A percentile compares a stretch with the other conserved stretches of the same genome.
These are phyloP conservation scores for Candida boidinii DNA, from an alignment of 805 yeast genomes.

Conservation along the genomic window DNA sequence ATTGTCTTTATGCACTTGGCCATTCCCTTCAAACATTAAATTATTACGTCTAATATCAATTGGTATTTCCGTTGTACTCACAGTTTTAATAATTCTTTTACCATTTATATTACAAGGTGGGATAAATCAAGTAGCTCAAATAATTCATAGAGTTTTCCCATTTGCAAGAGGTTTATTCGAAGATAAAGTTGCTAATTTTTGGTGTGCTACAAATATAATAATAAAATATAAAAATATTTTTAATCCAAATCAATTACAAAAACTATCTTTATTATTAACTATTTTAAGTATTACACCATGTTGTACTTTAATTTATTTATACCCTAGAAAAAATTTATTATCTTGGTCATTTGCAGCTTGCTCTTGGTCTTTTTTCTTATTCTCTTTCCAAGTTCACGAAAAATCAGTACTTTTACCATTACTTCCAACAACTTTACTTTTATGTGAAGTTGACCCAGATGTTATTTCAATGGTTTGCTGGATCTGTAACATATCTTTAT, in stretches of 20 bases:
- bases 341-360: conserved; percentile 76
- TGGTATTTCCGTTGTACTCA: conserved; percentile 50
- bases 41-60: conserved; percentile 52
- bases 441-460: conserved; percentile 45
- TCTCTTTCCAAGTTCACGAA: conserved; percentile 95
- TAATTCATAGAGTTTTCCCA: conserved; percentile 71
- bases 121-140: conserved; percentile 44
- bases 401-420: conserved; percentile 84
- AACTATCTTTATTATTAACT: conserved; percentile 47
- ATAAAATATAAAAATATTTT: conserved; percentile 60
- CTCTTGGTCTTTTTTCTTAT: conserved; percentile 81
- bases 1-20: conserved; percentile 41
- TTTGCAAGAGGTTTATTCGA: conserved; percentile 91
- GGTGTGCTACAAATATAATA: conserved; percentile 88
- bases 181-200: conserved; percentile 93
- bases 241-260: conserved; percentile 48
- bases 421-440: conserved; percentile 69
- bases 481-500: conserved; percentile 78
- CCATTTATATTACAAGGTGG: conserved; percentile 54
- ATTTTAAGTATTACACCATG: conserved; percentile 47
- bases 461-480: conserved; percentile 72
- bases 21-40: conserved; percentile 29
- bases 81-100: conserved; percentile 41
- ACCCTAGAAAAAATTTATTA: conserved; percentile 40
- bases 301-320: conserved; percentile 37